Evolutionary conservation across 106 monocot species (phyloP), one percentile per base, ranked within the genome.

Genomic region (Alisma plantagoaquatica): DNA sequence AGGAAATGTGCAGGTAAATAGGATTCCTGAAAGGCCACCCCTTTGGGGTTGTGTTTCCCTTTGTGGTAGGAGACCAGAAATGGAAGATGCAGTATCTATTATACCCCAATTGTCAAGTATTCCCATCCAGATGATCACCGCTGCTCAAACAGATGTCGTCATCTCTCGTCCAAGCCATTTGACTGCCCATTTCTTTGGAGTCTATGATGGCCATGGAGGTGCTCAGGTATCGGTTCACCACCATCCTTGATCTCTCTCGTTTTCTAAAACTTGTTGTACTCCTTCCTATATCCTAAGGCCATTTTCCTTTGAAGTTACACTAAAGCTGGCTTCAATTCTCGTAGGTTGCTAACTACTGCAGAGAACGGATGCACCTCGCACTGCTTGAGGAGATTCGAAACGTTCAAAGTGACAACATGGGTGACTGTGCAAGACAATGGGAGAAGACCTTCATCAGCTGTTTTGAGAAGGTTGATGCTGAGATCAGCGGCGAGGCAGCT

Each of bases 171-270:
- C 47, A 46, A 58, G 41, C 54, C 41, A 48, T 29, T 57, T 73
- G 62, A 66, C 56, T 15, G 73, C 64, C 15, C 82, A 82, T 63
- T 82, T 82, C 31, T 82, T 77, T 59, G 82, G 82, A 23, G 82
- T 82, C 21, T 82, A 76, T 63, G 82, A 82, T 54, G 82, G 82
- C 24, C 82, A 82, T 73, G 82, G 82, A 65, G 82, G 82, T 43
- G 68, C 77, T 18, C 73, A 82, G 82, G 82, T 77, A 50, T 33
- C 11, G n/a, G n/a, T n/a, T n/a, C n/a, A n/a, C n/a, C n/a, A n/a
- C n/a, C n/a, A n/a, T n/a, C n/a, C n/a, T n/a, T n/a, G n/a, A n/a
- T n/a, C n/a, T n/a, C n/a, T n/a, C n/a, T n/a, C n/a, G n/a, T n/a
- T n/a, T n/a, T n/a, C n/a, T n/a, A n/a, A n/a, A n/a, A n/a, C n/a